Conservation (phyloP, 1,284 basidiomycete species). For the Meira nashicola region DNA sequence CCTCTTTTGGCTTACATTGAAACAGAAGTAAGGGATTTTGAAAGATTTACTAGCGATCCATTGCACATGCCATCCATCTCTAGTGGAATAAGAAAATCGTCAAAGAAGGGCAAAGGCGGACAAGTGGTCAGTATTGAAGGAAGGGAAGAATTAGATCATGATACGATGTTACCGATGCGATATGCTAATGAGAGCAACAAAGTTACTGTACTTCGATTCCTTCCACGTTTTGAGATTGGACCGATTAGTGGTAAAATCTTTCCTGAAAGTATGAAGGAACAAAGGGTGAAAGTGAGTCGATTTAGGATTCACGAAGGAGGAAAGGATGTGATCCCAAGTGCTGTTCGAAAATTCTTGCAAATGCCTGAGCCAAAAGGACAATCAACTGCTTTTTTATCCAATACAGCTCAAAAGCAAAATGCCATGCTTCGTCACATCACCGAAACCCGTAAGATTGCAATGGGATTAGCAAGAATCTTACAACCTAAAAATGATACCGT, state of each 20-base stretch:
- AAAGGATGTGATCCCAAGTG: neutral
- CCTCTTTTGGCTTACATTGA: slow-evolving; percentile 79
- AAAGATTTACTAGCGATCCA: slow-evolving; percentile 61
- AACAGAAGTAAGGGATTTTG: slow-evolving; percentile 73
- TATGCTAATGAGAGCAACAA: neutral
- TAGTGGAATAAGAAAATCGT: neutral
- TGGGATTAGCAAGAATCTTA: slow-evolving; percentile 71
- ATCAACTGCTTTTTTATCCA: slow-evolving; percentile 6
- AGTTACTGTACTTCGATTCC: slow-evolving; percentile 4
- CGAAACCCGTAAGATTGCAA: slow-evolving; percentile 72
- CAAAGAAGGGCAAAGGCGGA: neutral
- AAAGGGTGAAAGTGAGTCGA: slow-evolving; percentile 1
- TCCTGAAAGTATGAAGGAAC: neutral
- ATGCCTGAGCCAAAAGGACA: neutral
- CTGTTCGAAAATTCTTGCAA: slow-evolving; percentile 5
- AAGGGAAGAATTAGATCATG: neutral
- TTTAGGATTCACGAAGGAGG: neutral
- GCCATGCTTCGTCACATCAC: slow-evolving; percentile 69
- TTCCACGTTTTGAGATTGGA: neutral
- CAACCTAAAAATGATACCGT: slow-evolving; percentile 79
- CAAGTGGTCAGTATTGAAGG: neutral
- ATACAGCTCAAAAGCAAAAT: slow-evolving; percentile 42
- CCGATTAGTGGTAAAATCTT: neutral
- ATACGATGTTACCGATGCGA: neutral
- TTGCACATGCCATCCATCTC: neutral